Base-by-base conservation (phyloP, 2,329 filamentous ascomycete genomes). In the Xylariales sp. region DNA sequence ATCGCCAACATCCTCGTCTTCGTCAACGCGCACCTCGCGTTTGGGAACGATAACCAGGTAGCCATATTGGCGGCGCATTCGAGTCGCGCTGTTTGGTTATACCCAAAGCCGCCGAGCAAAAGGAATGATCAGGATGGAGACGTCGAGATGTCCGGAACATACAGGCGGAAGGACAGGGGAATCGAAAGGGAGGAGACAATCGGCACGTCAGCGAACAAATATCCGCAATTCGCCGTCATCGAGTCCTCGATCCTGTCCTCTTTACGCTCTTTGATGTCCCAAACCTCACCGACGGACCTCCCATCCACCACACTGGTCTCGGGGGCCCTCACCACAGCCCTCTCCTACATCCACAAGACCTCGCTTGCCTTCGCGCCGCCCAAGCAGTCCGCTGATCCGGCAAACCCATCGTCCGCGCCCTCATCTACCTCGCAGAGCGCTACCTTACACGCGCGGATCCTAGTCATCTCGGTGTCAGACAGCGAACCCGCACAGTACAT, bases 21-120 rank as follows among this genome's bases (percentile, higher is more conserved):
- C 68, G 83, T 96, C 68, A 97, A 98, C 64, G 88, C 91, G 42
- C 94, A 98, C 60, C 77, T 98, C 22, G 89, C 93, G 51, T 90
- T 91, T 60, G 94, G 90, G 65, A 91, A 93, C 63, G 80, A 86
- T 41, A 97, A 97, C 66, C 86, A 91, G 62, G 87, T 97, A 36
- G 89, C 90, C 46, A 78, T 98, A 12, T 80, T 98, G 47, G 93
- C 91, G 24, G 88, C 88, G 7, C 93, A 98, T 61, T 83, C 82
- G 51, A 84, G 93, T 57, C 82, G 86, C 48, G 88, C 91, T 43
- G 76, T 83, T 57, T 98, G 90, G 82, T 82, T 98, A 4, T 97
- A 96, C 57, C 93, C 93, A 3, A 70, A 71, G 3, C 49, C 55
- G 0, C 62, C 70, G 3, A 46, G 28, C 42, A 51, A n/a, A 48